phyloP scores from a whole-genome alignment of 352 stramenopile genomes.

The Pythium aristosporum region DNA sequence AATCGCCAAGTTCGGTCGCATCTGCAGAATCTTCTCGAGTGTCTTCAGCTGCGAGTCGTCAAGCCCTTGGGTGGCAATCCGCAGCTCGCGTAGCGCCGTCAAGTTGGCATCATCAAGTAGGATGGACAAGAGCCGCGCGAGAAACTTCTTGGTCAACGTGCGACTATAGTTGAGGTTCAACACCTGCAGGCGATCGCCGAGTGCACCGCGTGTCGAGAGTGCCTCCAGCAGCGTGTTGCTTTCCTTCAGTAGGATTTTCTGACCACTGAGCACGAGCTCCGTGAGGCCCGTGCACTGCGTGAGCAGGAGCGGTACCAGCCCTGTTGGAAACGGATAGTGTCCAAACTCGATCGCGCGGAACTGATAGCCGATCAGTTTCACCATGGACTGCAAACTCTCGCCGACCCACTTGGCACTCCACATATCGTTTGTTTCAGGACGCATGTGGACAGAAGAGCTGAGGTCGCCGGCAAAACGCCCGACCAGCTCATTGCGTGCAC shows the following conservation, averaged over 20 bases:
- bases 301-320: not conserved
- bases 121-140: not conserved
- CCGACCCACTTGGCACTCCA: not conserved
- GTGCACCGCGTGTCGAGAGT: not conserved
- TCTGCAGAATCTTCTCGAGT: not conserved
- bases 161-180: not conserved
- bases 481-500: not conserved
- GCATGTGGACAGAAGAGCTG: not conserved
- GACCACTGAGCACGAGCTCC: not conserved
- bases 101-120: not conserved
- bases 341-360: not conserved
- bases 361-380: slow-evolving; percentile 1
- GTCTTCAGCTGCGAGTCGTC: not conserved
- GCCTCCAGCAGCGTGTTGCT: slow-evolving; percentile 1
- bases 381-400: not conserved
- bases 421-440: not conserved
- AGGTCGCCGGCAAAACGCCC: not conserved
- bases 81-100: not conserved
- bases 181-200: not conserved
- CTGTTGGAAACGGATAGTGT: not conserved
- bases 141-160: not conserved
- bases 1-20: not conserved
- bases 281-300: not conserved
- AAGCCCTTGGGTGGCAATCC: not conserved
- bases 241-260: not conserved